A percentile compares a stretch with the other conserved stretches of the same genome.
Conservation (phyloP, 2,329 filamentous ascomycete species). For the Fusarium liriodendri region DNA sequence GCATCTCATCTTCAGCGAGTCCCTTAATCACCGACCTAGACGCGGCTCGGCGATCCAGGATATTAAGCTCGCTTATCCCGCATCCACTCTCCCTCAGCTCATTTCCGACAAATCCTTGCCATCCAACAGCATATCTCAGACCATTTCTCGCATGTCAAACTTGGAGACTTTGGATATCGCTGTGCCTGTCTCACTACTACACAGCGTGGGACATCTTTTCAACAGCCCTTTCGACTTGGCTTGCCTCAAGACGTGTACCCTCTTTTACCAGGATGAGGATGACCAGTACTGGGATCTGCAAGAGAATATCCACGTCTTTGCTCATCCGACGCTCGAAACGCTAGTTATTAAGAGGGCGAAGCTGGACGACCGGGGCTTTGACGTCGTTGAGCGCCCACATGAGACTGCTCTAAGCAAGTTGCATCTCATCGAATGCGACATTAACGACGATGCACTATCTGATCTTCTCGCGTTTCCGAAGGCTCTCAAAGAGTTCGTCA, state of each 20-base stretch:
- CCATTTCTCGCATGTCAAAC: slow-evolving; percentile 62
- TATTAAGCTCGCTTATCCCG: slow-evolving; percentile 58
- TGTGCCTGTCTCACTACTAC: slow-evolving; percentile 56
- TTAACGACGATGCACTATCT: slow-evolving; percentile 56
- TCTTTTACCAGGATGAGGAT: slow-evolving; percentile 59
- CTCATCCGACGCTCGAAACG: slow-evolving; percentile 60
- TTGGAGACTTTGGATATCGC: slow-evolving; percentile 59
- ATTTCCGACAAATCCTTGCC: slow-evolving; percentile 52
- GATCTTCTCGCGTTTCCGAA: slow-evolving; percentile 56
- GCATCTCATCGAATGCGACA: slow-evolving; percentile 62
- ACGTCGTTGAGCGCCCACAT: slow-evolving; percentile 60
- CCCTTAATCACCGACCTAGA: slow-evolving; percentile 57
- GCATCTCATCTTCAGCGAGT: slow-evolving; percentile 61
- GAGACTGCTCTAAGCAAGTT: slow-evolving; percentile 57
- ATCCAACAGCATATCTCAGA: slow-evolving; percentile 57
- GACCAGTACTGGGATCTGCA: slow-evolving; percentile 62
- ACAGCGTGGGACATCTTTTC: slow-evolving; percentile 61
- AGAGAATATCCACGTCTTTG: slow-evolving; percentile 64
- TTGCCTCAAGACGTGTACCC: slow-evolving; percentile 57
- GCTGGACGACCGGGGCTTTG: slow-evolving; percentile 60
- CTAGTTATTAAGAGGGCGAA: slow-evolving; percentile 58
- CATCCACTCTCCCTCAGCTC: slow-evolving; percentile 55
- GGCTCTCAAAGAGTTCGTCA: slow-evolving; percentile 58
- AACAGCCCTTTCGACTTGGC: slow-evolving; percentile 63
- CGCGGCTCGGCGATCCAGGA: slow-evolving; percentile 60